Conservation (phyloP, 192 early-diverging fungal species). For the Funneliformis geosporum region DNA sequence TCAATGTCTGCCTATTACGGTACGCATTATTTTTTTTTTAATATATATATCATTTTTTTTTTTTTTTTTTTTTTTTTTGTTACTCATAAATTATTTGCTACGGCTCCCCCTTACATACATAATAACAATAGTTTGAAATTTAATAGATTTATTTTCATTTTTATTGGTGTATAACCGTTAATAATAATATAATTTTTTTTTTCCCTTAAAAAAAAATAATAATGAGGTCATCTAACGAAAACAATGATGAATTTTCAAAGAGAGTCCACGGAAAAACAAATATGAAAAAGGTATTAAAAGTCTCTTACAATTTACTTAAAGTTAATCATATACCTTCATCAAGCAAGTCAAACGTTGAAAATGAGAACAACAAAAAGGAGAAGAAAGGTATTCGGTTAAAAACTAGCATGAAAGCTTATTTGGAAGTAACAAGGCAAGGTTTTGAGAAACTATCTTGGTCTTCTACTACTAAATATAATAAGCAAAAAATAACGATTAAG, state of each 20-base stretch:
- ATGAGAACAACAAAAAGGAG: background rate
- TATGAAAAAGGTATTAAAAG: background rate
- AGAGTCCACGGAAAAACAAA: background rate
- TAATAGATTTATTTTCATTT: background rate
- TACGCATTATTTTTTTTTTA: background rate
- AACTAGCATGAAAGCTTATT: background rate
- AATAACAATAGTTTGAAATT: background rate
- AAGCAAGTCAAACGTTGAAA: no score
- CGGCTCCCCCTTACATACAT: background rate
- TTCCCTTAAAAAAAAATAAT: background rate
- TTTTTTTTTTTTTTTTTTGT: no score
- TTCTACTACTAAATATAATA: background rate
- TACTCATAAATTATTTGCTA: background rate
- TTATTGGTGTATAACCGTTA: background rate
- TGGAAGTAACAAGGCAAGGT: background rate
- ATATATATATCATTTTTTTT: no score
- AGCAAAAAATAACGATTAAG: background rate
- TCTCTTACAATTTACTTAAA: background rate
- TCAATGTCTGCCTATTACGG: slow-evolving; percentile 11
- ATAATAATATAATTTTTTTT: background rate
- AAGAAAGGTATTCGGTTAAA: background rate
- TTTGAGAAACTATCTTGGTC: background rate
- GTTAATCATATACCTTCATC: background rate
- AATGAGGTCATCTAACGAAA: background rate
- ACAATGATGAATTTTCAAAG: background rate